A percentile compares a stretch with the other conserved stretches of the same genome.
phyloP scores from a whole-genome alignment of 306 rosid species.

The Citrullus colocynthis region DNA sequence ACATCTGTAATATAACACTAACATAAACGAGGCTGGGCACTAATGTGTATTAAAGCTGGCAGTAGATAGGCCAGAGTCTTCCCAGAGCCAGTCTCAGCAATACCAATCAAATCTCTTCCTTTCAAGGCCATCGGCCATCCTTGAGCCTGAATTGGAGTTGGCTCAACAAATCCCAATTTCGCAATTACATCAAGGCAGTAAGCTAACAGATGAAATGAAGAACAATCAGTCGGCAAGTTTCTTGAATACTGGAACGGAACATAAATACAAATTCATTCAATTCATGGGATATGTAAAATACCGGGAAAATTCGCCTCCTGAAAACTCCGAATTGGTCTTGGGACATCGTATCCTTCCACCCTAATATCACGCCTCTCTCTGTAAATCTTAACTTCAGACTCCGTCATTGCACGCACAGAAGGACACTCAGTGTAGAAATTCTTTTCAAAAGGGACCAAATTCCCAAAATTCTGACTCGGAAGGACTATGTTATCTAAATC shows the following conservation, averaged over 20 bases:
- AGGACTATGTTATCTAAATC: conserved; percentile 64
- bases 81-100: conserved; percentile 98
- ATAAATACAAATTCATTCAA: not conserved
- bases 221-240: not conserved
- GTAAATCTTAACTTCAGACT: conserved; percentile 45
- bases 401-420: conserved; percentile 57
- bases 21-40: conserved; percentile 87
- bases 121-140: conserved; percentile 99
- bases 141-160: conserved; percentile 94
- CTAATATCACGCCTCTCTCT: conserved; percentile 61
- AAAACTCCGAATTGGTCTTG: conserved; percentile 60
- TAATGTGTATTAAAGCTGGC: conserved; percentile 83
- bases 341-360: conserved; percentile 74
- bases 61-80: conserved; percentile 82
- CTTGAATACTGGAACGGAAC: not conserved
- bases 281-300: conserved; percentile 16
- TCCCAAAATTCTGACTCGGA: conserved; percentile 67
- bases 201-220: conserved; percentile 27
- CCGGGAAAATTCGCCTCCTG: conserved; percentile 80
- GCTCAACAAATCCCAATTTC: conserved; percentile 87
- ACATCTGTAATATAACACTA: conserved; percentile 10
- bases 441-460: conserved; percentile 83
- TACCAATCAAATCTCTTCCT: conserved; percentile 91
- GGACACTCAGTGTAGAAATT: conserved; percentile 57
- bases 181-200: conserved; percentile 78